Percentiles rank a stretch among this genome's conserved stretches.
These are phyloP conservation scores for Plectosphaerella sp. DNA, from an alignment of 2,329 filamentous ascomycete species.

Conservation along the genomic window DNA sequence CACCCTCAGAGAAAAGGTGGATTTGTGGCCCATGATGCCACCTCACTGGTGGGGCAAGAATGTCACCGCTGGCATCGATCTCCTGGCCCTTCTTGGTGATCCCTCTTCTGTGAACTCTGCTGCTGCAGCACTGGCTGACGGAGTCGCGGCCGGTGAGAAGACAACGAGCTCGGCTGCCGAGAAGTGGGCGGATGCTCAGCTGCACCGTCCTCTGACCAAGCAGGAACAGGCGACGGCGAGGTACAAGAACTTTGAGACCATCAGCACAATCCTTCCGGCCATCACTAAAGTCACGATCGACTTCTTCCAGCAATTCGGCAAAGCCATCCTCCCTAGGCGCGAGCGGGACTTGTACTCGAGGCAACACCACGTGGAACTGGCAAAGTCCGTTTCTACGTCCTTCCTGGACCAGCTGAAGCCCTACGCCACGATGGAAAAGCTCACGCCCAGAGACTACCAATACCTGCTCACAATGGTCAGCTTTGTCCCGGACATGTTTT, in stretches of 20 bases:
- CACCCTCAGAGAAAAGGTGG: conserved; percentile 80
- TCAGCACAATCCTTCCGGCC: conserved; percentile 73
- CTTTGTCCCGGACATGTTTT: conserved; percentile 71
- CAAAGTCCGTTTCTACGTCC: conserved; percentile 65
- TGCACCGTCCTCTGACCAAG: conserved; percentile 34
- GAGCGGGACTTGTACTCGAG: conserved; percentile 59
- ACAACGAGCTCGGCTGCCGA: conserved; percentile 5
- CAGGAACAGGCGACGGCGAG: conserved; percentile 37
- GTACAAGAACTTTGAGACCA: conserved; percentile 71
- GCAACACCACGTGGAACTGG: conserved; percentile 50
- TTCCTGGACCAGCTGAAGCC: conserved; percentile 62
- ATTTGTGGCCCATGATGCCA: conserved; percentile 69
- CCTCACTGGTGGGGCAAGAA: conserved; percentile 49
- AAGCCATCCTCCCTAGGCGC: conserved; percentile 71
- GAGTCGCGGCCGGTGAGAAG: not conserved
- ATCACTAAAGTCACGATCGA: conserved; percentile 76
- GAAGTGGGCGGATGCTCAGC: conserved; percentile 11
- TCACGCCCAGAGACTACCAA: conserved; percentile 62
- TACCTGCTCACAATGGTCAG: conserved; percentile 81
- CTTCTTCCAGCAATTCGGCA: conserved; percentile 82
- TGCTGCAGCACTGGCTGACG: not conserved
- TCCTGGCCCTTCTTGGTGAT: conserved; percentile 2
- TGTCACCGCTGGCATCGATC: conserved; percentile 7
- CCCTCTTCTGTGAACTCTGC: not conserved
- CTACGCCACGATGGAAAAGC: conserved; percentile 35